A percentile compares a stretch with the other conserved stretches of the same genome.
These are phyloP conservation scores for Prunus salicina DNA, from an alignment of 306 rosid species.

Conservation along the genomic window DNA sequence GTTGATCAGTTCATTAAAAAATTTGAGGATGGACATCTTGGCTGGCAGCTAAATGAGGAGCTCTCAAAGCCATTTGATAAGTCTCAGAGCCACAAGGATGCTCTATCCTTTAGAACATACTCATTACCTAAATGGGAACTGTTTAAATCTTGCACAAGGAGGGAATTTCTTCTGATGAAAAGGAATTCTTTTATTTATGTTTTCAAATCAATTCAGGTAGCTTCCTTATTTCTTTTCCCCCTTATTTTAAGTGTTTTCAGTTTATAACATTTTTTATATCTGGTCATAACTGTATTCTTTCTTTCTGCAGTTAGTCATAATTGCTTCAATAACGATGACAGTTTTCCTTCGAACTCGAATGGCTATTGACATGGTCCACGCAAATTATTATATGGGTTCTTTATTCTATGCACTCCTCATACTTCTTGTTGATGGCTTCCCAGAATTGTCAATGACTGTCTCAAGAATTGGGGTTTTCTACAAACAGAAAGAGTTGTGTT, in stretches of 20 bases:
- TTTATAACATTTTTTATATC: background rate
- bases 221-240: slow-evolving; percentile 1
- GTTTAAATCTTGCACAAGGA: slow-evolving; percentile 63
- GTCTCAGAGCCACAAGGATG: slow-evolving; percentile 46
- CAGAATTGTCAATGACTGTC: slow-evolving; percentile 69
- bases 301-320: slow-evolving; percentile 53
- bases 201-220: slow-evolving; percentile 70
- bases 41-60: slow-evolving; percentile 52
- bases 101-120: slow-evolving; percentile 54
- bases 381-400: slow-evolving; percentile 66
- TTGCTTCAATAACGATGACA: slow-evolving; percentile 72
- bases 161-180: slow-evolving; percentile 74
- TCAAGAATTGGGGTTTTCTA: slow-evolving; percentile 43
- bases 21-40: slow-evolving; percentile 52
- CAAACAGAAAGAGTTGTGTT: slow-evolving; percentile 32
- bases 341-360: slow-evolving; percentile 60
- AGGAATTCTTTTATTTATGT: slow-evolving; percentile 69
- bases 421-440: slow-evolving; percentile 73
- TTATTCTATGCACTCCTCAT: slow-evolving; percentile 62
- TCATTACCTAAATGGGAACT: slow-evolving; percentile 62
- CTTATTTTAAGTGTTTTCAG: background rate
- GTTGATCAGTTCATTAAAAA: slow-evolving; percentile 52
- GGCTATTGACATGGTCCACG: slow-evolving; percentile 42
- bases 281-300: background rate
- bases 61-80: slow-evolving; percentile 53